These are phyloP conservation scores for Neurospora intermedia DNA, from an alignment of 495 filamentous ascomycete genomes.

Conservation along the genomic window DNA sequence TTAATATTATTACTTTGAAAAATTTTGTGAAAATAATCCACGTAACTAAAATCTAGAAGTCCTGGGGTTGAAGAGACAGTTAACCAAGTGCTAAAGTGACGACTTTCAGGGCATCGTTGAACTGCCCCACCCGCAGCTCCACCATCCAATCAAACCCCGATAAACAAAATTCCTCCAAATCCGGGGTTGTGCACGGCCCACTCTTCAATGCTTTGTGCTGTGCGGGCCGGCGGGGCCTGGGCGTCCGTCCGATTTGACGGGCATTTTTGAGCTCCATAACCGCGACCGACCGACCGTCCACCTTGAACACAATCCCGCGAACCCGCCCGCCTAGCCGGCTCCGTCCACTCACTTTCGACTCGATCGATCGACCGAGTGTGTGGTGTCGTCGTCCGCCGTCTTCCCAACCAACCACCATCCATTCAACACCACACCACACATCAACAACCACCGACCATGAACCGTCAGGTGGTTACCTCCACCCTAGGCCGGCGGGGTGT, in stretches of 20 bases:
- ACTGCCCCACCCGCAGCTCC: not conserved
- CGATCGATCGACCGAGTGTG: not conserved
- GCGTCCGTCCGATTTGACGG: not conserved
- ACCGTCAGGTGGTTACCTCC: slow-evolving; percentile 15
- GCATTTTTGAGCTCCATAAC: not conserved
- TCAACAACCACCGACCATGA: slow-evolving; percentile 9
- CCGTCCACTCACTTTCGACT: slow-evolving; percentile 3
- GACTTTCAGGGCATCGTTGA: not conserved
- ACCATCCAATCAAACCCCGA: slow-evolving; percentile 12
- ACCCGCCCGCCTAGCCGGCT: not conserved
- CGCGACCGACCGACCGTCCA: not conserved
- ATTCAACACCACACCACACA: not conserved
- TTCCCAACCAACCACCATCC: no score
- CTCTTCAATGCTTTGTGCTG: not conserved
- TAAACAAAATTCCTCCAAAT: slow-evolving; percentile 11
- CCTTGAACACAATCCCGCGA: not conserved
- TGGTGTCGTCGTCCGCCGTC: not conserved
- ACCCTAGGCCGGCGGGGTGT: slow-evolving; percentile 16
- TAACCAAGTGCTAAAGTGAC: not conserved
- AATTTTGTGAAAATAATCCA: no score
- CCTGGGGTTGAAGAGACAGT: not conserved
- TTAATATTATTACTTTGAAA: rapidly evolving
- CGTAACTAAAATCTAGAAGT: no score
- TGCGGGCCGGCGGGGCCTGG: not conserved
- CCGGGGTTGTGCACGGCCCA: not conserved